Percentiles rank a stretch among this genome's conserved stretches.
phyloP scores from a whole-genome alignment of 1,284 basidiomycete genomes.

The Ganoderma sinense region DNA sequence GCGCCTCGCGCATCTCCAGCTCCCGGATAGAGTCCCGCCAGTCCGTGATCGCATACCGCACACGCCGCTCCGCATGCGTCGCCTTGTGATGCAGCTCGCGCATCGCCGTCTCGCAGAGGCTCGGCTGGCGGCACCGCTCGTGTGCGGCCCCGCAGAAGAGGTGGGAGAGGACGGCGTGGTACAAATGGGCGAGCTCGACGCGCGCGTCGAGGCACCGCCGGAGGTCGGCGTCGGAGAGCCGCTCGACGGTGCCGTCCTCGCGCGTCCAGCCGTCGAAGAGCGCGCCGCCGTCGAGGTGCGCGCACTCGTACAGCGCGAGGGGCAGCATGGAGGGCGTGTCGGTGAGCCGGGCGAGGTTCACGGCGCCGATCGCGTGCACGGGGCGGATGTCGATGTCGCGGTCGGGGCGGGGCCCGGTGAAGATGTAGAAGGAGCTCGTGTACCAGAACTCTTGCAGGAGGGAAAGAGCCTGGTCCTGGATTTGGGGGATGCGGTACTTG shows the following conservation, averaged over 20 bases:
- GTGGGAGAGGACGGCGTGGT: too few species aligned
- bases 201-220: conserved; percentile 3
- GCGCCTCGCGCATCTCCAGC: not conserved
- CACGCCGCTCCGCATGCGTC: too few species aligned
- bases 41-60: not conserved
- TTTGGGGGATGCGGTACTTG: not conserved
- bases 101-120: not conserved
- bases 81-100: too few species aligned
- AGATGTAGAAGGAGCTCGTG: not conserved
- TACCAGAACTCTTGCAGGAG: not conserved
- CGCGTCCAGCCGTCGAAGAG: conserved; percentile 11
- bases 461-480: not conserved
- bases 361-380: conserved; percentile 1
- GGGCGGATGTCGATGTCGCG: not conserved
- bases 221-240: conserved; percentile 7
- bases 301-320: conserved; percentile 7
- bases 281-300: not conserved
- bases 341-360: conserved; percentile 19
- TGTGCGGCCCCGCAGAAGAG: too few species aligned
- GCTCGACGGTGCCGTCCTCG: conserved; percentile 13
- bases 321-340: conserved; percentile 9
- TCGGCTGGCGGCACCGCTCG: not conserved
- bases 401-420: not conserved
- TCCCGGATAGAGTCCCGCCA: not conserved
- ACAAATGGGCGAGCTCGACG: not conserved